Conservation (phyloP, 2,329 filamentous ascomycete genomes). For the Phyllosticta citrichinensis region DNA sequence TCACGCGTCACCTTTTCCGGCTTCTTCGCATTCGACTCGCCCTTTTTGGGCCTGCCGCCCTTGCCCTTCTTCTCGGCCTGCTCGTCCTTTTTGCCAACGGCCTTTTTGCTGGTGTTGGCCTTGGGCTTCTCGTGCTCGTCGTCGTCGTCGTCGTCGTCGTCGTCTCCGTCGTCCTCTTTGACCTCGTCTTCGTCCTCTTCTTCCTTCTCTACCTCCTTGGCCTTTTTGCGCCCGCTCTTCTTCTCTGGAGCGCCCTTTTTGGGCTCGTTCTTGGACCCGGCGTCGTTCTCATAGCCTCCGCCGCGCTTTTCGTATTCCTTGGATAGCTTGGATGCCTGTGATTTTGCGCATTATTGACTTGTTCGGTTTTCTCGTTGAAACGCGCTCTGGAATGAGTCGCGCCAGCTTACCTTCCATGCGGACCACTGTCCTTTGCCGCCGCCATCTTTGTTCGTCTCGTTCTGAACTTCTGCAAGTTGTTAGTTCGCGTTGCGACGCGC, state of each 20-base stretch:
- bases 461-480: slow-evolving; percentile 29
- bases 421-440: slow-evolving; percentile 38
- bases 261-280: slow-evolving; percentile 35
- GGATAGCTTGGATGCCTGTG: slow-evolving; percentile 31
- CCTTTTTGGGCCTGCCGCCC: neutral
- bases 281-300: slow-evolving; percentile 32
- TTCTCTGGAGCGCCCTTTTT: slow-evolving; percentile 31
- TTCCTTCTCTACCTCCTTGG: slow-evolving; percentile 12
- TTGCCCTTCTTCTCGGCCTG: neutral
- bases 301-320: slow-evolving; percentile 33
- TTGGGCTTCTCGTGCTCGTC: slow-evolving; percentile 23
- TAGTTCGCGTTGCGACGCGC: neutral
- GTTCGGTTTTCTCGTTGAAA: neutral
- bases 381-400: neutral
- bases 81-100: slow-evolving; percentile 4
- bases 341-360: neutral
- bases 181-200: slow-evolving; percentile 11
- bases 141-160: slow-evolving; percentile 8
- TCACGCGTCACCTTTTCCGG: slow-evolving; percentile 7
- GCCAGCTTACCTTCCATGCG: slow-evolving; percentile 34
- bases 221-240: slow-evolving; percentile 22
- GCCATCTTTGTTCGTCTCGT: slow-evolving; percentile 36
- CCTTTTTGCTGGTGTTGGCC: neutral
- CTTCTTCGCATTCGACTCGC: neutral
- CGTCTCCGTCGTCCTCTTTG: slow-evolving; percentile 12